Base-by-base conservation (phyloP, 2,329 filamentous ascomycete genomes). In the Stachybotrys echinatus region DNA sequence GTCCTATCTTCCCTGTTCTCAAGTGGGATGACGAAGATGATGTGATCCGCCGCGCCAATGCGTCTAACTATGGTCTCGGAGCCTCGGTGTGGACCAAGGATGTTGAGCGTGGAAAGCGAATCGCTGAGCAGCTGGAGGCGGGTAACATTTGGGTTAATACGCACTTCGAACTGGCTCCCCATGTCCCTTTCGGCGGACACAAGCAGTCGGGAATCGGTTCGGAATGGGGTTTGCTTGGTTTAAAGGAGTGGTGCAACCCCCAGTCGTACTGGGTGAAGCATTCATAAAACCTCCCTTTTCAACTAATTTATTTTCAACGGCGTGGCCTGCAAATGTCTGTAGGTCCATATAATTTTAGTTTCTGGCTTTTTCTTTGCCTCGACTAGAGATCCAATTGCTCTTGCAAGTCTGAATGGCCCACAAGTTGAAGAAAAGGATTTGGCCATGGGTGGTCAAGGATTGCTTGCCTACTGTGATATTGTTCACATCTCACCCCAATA, bases 1-100 rank as follows among this genome's bases (percentile, higher is more conserved):
- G 45, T 74, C 85, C 85, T 0, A 81, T 88, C 27, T 72, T 87
- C 1, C 84, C 84, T 0, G 66, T 87, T 7, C 59, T 86, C 49
- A 76, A 74, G 19, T 88, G 83, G 82, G 69, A 69, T 0, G 72
- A 77, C 23, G 83, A 88, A 52, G 75, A 75, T 5, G 81, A 85
- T 18, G 79, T 84, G 0, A 66, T 87, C 23, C 60, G 61, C 2
- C 73, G 80, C 4, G 81, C 77, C 2, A 85, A 84, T 52, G 67
- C 73, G 19, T 67, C 69, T 2, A 69, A 76, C 20, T 74, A 72
- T 23, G 81, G 79, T 0, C 71, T 85, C 0, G 80, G 79, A 0
- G 75, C 78, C 2, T 81, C 80, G 0, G 74, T 86, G 0, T 86
- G 81, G 71, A 77, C 71, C 17, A 71, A 68, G 17, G 79, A 86